Evolutionary conservation across 768 basidiomycete genomes (phyloP).

Genomic region (Pulveroboletus sp.): DNA sequence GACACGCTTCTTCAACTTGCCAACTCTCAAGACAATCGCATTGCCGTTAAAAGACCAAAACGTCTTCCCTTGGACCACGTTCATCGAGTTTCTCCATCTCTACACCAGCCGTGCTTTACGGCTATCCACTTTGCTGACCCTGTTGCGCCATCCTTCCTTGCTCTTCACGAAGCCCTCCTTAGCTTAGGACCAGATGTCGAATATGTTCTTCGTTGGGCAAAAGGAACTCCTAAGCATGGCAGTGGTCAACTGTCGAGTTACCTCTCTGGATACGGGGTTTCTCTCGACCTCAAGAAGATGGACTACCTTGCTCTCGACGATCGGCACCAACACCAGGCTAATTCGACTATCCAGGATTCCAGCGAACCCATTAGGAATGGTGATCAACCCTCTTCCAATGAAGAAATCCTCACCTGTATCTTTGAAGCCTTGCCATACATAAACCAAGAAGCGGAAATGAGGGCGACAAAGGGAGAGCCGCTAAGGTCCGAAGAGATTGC

Average conservation of each 20-base stretch:
- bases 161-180: conserved; percentile 65
- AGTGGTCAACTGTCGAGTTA: conserved; percentile 32
- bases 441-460: conserved; percentile 27
- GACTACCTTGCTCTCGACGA: conserved; percentile 96
- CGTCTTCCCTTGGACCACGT: conserved; percentile 77
- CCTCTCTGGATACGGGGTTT: conserved; percentile 88
- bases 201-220: conserved; percentile 61
- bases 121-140: conserved; percentile 78
- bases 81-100: conserved; percentile 43
- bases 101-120: conserved; percentile 49
- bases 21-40: conserved; percentile 41
- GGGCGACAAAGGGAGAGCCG: conserved; percentile 40
- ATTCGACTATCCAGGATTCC: background rate
- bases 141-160: conserved; percentile 59
- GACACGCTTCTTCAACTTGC: conserved; percentile 53
- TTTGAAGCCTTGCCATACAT: conserved; percentile 30
- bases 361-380: background rate
- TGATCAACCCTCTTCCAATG: conserved; percentile 12
- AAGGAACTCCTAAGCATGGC: conserved; percentile 33
- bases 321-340: conserved; percentile 35
- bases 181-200: conserved; percentile 47
- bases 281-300: conserved; percentile 92
- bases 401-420: conserved; percentile 24
- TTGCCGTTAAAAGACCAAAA: conserved; percentile 25
- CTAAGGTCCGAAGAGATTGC: conserved; percentile 50